Percentiles rank a stretch among this genome's conserved stretches.
Evolutionary conservation across 148 eudicot genomes (phyloP).

Genomic region (Camellia granthamiana): DNA sequence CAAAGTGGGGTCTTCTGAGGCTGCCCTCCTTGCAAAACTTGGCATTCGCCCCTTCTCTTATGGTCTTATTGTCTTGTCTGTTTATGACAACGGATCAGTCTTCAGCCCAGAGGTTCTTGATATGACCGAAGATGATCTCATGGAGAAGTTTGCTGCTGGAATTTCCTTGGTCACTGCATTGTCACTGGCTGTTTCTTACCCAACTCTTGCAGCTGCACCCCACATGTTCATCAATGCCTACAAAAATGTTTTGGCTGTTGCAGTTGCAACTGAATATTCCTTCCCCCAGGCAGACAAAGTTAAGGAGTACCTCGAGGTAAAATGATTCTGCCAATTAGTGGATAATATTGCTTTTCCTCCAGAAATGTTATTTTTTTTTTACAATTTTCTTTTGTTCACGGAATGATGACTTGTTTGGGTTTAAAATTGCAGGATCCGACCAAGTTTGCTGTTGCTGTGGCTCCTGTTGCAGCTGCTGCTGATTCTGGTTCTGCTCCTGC

Average conservation of each 20-base stretch:
- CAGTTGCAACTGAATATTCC: slow-evolving; percentile 41
- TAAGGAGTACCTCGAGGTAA: slow-evolving; percentile 42
- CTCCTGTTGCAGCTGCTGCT: slow-evolving; percentile 22
- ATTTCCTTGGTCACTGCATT: slow-evolving; percentile 35
- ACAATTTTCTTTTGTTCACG: not conserved
- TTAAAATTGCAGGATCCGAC: slow-evolving; percentile 33
- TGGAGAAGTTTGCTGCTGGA: slow-evolving; percentile 38
- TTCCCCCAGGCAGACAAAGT: slow-evolving; percentile 47
- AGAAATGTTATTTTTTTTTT: not conserved
- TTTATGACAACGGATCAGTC: slow-evolving; percentile 49
- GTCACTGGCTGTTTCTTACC: slow-evolving; percentile 39
- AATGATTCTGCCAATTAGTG: not conserved
- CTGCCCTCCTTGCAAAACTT: slow-evolving; percentile 50
- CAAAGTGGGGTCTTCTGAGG: slow-evolving; percentile 53
- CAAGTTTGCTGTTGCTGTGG: slow-evolving; percentile 44
- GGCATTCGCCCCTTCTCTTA: slow-evolving; percentile 50
- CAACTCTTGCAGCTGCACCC: slow-evolving; percentile 47
- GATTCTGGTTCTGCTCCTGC: slow-evolving; percentile 17
- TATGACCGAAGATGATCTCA: slow-evolving; percentile 43
- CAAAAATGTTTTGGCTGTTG: slow-evolving; percentile 45
- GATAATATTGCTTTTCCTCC: not conserved
- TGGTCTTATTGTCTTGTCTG: slow-evolving; percentile 39
- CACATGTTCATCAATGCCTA: slow-evolving; percentile 52
- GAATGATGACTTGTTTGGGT: not conserved
- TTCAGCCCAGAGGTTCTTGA: slow-evolving; percentile 49